These are phyloP conservation scores for Arabidopsis suecica DNA, from an alignment of 345 rosid genomes.

Conservation along the genomic window DNA sequence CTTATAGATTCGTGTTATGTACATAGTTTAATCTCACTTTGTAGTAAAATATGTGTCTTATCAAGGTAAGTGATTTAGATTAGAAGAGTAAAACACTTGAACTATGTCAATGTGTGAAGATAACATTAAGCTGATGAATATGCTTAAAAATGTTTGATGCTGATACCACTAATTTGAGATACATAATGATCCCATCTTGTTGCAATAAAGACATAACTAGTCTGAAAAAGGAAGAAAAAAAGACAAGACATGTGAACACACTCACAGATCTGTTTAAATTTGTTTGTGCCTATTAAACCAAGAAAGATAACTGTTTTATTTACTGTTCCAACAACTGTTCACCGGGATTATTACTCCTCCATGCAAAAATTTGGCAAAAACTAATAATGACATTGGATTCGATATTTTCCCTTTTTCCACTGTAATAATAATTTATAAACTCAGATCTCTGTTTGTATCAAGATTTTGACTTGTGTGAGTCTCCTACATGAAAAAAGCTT, in stretches of 20 bases:
- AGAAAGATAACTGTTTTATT: not conserved
- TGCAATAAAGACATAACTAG: not conserved
- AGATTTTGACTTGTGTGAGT: constrained; percentile 30
- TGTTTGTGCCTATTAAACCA: not conserved
- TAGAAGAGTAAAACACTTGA: not conserved
- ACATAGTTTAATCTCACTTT: too few species aligned
- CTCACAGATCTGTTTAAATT: not conserved
- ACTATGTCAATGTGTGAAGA: not conserved
- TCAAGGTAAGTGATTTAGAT: not conserved
- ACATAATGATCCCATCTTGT: not conserved
- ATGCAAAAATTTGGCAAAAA: constrained; percentile 15
- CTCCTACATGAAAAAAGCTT: constrained; percentile 30
- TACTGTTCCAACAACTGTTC: constrained; percentile 31
- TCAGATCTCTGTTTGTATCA: constrained; percentile 39
- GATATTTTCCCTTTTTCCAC: not conserved
- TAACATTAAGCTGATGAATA: not conserved
- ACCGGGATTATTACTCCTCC: constrained; percentile 17
- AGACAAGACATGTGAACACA: constrained; percentile 37
- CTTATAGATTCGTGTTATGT: not conserved
- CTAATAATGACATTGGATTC: constrained; percentile 40
- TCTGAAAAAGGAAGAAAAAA: not conserved
- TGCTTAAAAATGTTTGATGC: too few species aligned
- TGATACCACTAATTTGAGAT: not conserved
- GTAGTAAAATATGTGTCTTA: not conserved
- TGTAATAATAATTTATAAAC: not conserved